phyloP scores from a whole-genome alignment of 148 eudicot genomes.

The Talinum fruticosum region DNA sequence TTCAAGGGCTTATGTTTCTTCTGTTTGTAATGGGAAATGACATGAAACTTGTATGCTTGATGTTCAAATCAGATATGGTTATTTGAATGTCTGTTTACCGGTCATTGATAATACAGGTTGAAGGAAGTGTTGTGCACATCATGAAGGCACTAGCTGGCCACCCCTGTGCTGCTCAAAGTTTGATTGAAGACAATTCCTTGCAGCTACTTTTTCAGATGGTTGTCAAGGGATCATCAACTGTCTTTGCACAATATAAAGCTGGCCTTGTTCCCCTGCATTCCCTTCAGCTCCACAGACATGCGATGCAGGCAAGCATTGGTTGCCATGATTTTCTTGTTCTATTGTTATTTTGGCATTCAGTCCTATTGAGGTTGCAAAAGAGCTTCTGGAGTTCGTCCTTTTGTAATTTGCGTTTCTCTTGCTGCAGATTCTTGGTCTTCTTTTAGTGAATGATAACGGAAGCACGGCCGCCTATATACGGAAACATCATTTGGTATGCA shows the following conservation, averaged over 20 bases:
- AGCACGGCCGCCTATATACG: constrained; percentile 88
- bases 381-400: constrained; percentile 9
- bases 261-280: constrained; percentile 86
- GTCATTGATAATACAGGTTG: constrained; percentile 56
- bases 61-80: not conserved
- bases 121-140: constrained; percentile 91
- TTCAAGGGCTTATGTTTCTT: not conserved
- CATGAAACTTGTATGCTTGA: not conserved
- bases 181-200: constrained; percentile 89
- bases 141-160: constrained; percentile 95
- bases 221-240: constrained; percentile 85
- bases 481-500: constrained; percentile 89
- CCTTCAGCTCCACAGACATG: constrained; percentile 97
- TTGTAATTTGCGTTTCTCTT: constrained; percentile 6
- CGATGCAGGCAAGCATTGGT: constrained; percentile 72
- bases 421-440: constrained; percentile 91
- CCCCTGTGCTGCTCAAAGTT: constrained; percentile 95
- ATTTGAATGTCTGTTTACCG: not conserved
- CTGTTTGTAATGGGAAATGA: not conserved
- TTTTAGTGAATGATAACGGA: constrained; percentile 87
- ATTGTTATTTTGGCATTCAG: not conserved
- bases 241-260: constrained; percentile 69
- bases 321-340: constrained; percentile 1
- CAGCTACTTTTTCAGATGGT: constrained; percentile 89
- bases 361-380: not conserved